Percentiles rank a stretch among this genome's conserved stretches.
These are phyloP conservation scores for Boechera stricta DNA, from an alignment of 345 rosid species.

Conservation along the genomic window DNA sequence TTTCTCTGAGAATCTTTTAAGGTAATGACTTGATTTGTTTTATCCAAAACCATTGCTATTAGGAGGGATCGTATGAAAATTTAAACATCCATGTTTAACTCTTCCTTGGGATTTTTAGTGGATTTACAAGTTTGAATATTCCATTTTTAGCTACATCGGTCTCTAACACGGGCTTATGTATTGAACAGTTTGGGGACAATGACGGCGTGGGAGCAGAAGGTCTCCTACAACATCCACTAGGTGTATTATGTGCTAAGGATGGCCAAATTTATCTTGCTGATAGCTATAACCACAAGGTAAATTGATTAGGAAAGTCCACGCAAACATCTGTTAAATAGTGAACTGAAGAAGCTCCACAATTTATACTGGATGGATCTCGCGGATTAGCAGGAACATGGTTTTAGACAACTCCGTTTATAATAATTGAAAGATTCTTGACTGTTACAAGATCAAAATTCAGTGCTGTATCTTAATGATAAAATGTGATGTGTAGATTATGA, in stretches of 20 bases:
- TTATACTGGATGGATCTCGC: background rate
- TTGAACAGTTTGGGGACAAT: slow-evolving; percentile 83
- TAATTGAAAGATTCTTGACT: background rate
- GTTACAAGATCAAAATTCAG: background rate
- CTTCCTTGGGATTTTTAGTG: background rate
- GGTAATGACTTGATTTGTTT: slow-evolving; percentile 48
- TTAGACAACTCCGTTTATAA: background rate
- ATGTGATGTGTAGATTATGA: too few species aligned
- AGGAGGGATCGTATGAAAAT: background rate
- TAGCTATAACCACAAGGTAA: slow-evolving; percentile 96
- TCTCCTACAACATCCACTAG: slow-evolving; percentile 92
- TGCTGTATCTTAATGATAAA: too few species aligned
- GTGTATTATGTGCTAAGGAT: slow-evolving; percentile 70
- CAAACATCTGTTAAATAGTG: too few species aligned
- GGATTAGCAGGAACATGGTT: background rate
- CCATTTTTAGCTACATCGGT: background rate
- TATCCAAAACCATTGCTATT: background rate
- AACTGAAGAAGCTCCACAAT: background rate
- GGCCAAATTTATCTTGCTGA: slow-evolving; percentile 86
- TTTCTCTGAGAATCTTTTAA: slow-evolving; percentile 81
- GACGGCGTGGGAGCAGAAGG: slow-evolving; percentile 93
- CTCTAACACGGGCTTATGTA: slow-evolving; percentile 6
- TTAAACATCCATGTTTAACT: background rate
- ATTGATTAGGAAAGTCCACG: background rate
- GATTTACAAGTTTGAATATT: slow-evolving; percentile 1